Evolutionary conservation across 192 early-diverging fungal species (phyloP).

Genomic region (Coemansia sp.): DNA sequence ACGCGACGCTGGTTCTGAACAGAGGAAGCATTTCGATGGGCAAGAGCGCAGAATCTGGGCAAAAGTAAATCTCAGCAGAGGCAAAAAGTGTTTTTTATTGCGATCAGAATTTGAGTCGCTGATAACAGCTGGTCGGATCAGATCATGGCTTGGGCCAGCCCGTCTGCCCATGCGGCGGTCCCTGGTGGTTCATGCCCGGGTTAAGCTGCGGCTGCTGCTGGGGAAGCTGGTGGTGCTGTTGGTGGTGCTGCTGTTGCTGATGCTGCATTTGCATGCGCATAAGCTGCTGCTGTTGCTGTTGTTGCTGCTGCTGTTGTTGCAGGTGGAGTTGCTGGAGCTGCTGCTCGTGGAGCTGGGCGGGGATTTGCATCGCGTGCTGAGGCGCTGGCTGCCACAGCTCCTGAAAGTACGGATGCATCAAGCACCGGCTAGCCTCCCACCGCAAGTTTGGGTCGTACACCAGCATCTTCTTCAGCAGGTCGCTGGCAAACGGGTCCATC

Average conservation of each 20-base stretch:
- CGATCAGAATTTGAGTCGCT: not conserved
- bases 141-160: constrained; percentile 8
- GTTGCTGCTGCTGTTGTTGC: constrained; percentile 33
- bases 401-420: constrained; percentile 44
- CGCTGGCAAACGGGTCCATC: constrained; percentile 71
- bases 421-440: constrained; percentile 36
- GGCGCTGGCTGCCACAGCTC: constrained; percentile 39
- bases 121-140: not conserved
- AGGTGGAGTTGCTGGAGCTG: constrained; percentile 28
- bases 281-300: constrained; percentile 14
- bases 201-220: constrained; percentile 27
- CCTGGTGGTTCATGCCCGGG: constrained; percentile 13
- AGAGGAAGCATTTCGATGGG: constrained; percentile 19
- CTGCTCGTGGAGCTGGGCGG: constrained; percentile 30
- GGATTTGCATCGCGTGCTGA: constrained; percentile 29
- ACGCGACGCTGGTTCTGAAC: constrained; percentile 1
- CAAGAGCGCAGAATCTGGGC: not conserved
- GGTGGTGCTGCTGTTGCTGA: constrained; percentile 11
- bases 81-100: not conserved
- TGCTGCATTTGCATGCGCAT: constrained; percentile 17
- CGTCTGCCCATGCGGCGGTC: constrained; percentile 17
- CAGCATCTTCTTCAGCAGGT: constrained; percentile 68
- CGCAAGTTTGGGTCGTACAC: constrained; percentile 63
- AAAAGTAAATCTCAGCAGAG: not conserved
- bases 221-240: constrained; percentile 28